Evolutionary conservation across 257 asterid genomes (phyloP), one percentile per base, ranked within the genome.

Genomic region (Solanum habrochaites): DNA sequence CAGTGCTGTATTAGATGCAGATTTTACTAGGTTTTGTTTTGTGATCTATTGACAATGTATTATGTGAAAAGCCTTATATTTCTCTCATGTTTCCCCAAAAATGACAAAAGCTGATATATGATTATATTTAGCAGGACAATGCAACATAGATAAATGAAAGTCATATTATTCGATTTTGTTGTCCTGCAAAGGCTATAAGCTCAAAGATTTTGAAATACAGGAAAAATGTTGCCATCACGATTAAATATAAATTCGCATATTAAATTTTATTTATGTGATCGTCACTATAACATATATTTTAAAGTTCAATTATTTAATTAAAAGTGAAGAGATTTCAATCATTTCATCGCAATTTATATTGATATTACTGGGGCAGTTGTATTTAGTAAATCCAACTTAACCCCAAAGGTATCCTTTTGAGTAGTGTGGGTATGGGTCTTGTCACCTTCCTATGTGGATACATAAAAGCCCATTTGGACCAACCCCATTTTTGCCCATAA

Each of bases 241-340:
- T 11, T 64, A n/a, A 64, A 64, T 64, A 4, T 0, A 0, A 64
- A n/a, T 64, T 64, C 4, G 2, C 2, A 2, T 2, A 0, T 64
- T 64, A 64, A 1, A 64, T 5, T n/a, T 11, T 11, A 64, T 64
- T 64, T 11, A 21, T n/a, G 7, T n/a, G 32, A 32, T 32, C 35
- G 1, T 32, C 35, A 32, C 35, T 32, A 32, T 3, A 32, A 32
- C 5, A 32, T 32, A 32, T 32, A 32, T 32, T 32, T 32, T 32
- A 2, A 66, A 25, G 0, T 10, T 16, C 1, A 64, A 64, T n/a
- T 0, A 3, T n/a, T 3, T 62, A 0, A 64, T 64, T 64, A n/a
- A 64, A 11, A 8, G 2, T 11, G 2, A 8, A 11, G 9, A 4
- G 1, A 64, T 64, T 2, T n/a, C 71, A 25, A 25, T 1, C 1